A percentile compares a stretch with the other conserved stretches of the same genome.
These are phyloP conservation scores for Beta macrorhiza DNA, from an alignment of 179 eudicot species.

Conservation along the genomic window DNA sequence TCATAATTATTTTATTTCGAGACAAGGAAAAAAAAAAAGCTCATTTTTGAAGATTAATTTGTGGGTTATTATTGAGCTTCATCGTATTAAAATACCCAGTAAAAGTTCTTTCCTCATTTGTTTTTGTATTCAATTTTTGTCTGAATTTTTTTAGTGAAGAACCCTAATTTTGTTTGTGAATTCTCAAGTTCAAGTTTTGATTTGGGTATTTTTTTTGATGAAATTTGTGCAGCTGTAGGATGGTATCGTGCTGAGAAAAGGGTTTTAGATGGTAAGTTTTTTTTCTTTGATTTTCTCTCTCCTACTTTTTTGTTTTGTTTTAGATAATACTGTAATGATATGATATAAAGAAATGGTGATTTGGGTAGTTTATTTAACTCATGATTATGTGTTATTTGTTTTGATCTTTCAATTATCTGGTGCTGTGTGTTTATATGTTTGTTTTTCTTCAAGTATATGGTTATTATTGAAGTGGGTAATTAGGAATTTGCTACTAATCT, in stretches of 20 bases:
- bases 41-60: not conserved
- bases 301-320: not conserved
- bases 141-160: not conserved
- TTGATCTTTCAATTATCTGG: not conserved
- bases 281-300: not conserved
- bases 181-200: not conserved
- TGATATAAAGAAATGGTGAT: not conserved
- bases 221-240: slow-evolving; percentile 2
- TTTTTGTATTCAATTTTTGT: not conserved
- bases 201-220: not conserved
- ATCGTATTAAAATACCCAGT: not conserved
- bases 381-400: slow-evolving; percentile 5
- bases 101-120: too few relatives aligned
- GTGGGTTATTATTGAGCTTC: too few relatives aligned
- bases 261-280: slow-evolving; percentile 24
- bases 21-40: not conserved
- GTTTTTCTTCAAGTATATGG: not conserved
- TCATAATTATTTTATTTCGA: too few relatives aligned
- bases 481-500: not conserved
- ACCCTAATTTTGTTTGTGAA: slow-evolving; percentile 4
- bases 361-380: not conserved
- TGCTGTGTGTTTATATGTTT: not conserved
- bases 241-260: slow-evolving; percentile 12
- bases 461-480: not conserved
- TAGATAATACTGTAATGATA: too few relatives aligned